Conservation (phyloP, 2,329 filamentous ascomycete genomes). For the Aspergillus proliferans region DNA sequence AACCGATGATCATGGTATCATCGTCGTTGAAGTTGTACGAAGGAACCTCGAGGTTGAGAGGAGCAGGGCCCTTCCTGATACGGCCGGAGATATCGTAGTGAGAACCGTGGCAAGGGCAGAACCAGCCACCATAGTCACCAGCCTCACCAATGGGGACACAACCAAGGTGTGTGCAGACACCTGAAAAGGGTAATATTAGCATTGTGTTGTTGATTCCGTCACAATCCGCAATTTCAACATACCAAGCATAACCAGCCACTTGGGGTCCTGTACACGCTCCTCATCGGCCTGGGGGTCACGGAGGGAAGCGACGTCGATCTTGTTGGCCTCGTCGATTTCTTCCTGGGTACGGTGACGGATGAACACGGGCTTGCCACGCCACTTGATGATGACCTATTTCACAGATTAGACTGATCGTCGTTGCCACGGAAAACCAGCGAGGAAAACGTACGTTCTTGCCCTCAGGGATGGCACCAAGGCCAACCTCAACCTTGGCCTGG, state of each 20-base stretch:
- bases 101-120: slow-evolving; percentile 99
- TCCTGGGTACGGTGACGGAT: slow-evolving; percentile 92
- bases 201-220: not conserved
- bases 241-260: slow-evolving; percentile 99
- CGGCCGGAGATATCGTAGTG: slow-evolving; percentile 99
- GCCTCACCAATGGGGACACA: slow-evolving; percentile 99
- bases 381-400: slow-evolving; percentile 91
- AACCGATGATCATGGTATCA: slow-evolving; percentile 85
- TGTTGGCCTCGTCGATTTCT: slow-evolving; percentile 94
- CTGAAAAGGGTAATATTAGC: slow-evolving; percentile 37
- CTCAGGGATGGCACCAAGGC: slow-evolving; percentile 86
- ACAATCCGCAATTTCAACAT: slow-evolving; percentile 25
- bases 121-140: slow-evolving; percentile 97
- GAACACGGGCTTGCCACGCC: slow-evolving; percentile 99
- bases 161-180: slow-evolving; percentile 98
- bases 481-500: slow-evolving; percentile 98
- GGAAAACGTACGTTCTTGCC: slow-evolving; percentile 84
- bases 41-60: slow-evolving; percentile 94
- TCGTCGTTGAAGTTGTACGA: slow-evolving; percentile 90
- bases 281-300: slow-evolving; percentile 87
- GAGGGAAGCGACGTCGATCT: slow-evolving; percentile 72
- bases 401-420: not conserved
- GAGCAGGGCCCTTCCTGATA: slow-evolving; percentile 94
- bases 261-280: slow-evolving; percentile 94
- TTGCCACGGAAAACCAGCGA: too few relatives aligned